Percentiles rank a stretch among this genome's conserved stretches.
These are phyloP conservation scores for Epichloe baconii DNA, from an alignment of 2,329 filamentous ascomycete genomes.

Conservation along the genomic window DNA sequence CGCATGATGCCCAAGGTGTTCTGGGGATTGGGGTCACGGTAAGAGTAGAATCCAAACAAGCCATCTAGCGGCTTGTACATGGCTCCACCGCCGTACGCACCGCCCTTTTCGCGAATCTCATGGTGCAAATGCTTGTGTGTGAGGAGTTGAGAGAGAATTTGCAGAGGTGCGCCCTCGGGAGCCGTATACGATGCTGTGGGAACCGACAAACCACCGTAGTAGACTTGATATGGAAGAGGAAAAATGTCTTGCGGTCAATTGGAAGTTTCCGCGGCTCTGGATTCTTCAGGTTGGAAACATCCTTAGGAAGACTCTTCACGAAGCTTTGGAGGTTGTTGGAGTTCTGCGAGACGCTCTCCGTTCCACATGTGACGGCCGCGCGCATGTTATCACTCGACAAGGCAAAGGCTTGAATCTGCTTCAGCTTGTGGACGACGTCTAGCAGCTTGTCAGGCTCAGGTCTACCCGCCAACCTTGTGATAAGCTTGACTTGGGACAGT, in stretches of 20 bases:
- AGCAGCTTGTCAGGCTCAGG: slow-evolving; percentile 54
- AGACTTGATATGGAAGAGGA: slow-evolving; percentile 91
- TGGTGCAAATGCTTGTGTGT: slow-evolving; percentile 96
- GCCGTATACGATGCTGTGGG: slow-evolving; percentile 76
- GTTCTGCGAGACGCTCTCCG: slow-evolving; percentile 58
- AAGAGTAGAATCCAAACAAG: slow-evolving; percentile 88
- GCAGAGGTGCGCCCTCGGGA: slow-evolving; percentile 62
- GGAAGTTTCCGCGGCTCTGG: slow-evolving; percentile 22
- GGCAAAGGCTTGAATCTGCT: slow-evolving; percentile 69
- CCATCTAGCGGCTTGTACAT: slow-evolving; percentile 70
- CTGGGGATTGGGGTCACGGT: slow-evolving; percentile 87
- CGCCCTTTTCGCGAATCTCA: slow-evolving; percentile 94
- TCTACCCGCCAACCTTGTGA: slow-evolving; percentile 64
- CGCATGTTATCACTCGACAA: slow-evolving; percentile 59
- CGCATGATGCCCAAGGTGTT: slow-evolving; percentile 80
- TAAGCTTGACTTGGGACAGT: slow-evolving; percentile 78
- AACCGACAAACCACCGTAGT: slow-evolving; percentile 75
- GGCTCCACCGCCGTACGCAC: slow-evolving; percentile 87
- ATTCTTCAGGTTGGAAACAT: slow-evolving; percentile 26
- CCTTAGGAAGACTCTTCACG: slow-evolving; percentile 28
- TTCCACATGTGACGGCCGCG: slow-evolving; percentile 73
- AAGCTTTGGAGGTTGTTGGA: slow-evolving; percentile 59
- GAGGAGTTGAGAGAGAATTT: slow-evolving; percentile 79
- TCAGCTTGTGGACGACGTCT: slow-evolving; percentile 71
- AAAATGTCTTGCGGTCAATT: slow-evolving; percentile 63